These are phyloP conservation scores for Tolypocladium ovalisporum DNA, from an alignment of 2,329 filamentous ascomycete species.

Conservation along the genomic window DNA sequence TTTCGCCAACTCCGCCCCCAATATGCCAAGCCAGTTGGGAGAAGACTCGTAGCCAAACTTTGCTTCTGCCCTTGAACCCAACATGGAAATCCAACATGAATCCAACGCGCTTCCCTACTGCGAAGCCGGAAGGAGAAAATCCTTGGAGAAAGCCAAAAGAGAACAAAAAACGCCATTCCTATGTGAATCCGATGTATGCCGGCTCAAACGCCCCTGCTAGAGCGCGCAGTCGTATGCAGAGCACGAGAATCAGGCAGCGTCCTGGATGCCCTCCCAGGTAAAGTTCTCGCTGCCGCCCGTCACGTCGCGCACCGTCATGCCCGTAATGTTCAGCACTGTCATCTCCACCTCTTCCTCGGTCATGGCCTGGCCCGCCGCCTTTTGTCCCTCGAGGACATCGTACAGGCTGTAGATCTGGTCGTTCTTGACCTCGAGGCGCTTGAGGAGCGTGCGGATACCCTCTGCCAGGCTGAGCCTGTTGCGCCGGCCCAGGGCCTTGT, in stretches of 20 bases:
- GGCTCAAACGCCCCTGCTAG: not conserved
- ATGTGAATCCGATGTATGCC: not conserved
- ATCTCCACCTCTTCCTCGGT: slow-evolving; percentile 51
- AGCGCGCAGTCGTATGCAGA: not conserved
- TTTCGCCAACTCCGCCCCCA: not conserved
- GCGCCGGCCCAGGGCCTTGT: slow-evolving; percentile 54
- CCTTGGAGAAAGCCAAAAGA: not conserved
- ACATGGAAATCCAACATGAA: not conserved
- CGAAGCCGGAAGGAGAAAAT: not conserved
- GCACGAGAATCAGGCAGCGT: slow-evolving; percentile 6
- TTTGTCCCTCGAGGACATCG: slow-evolving; percentile 75
- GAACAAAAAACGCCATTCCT: not conserved
- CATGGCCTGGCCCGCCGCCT: slow-evolving; percentile 52
- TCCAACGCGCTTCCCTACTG: not conserved
- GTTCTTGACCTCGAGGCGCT: slow-evolving; percentile 59
- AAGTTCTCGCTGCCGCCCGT: slow-evolving; percentile 25
- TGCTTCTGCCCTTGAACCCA: not conserved
- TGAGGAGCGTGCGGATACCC: slow-evolving; percentile 50
- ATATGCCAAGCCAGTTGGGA: not conserved
- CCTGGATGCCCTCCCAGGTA: slow-evolving; percentile 30
- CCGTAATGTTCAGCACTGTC: slow-evolving; percentile 47
- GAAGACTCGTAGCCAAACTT: not conserved
- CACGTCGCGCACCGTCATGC: slow-evolving; percentile 31
- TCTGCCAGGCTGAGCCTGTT: slow-evolving; percentile 50
- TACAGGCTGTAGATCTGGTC: slow-evolving; percentile 75